Evolutionary conservation across 1,284 basidiomycete genomes (phyloP).

Genomic region (Gymnopus androsaceus): DNA sequence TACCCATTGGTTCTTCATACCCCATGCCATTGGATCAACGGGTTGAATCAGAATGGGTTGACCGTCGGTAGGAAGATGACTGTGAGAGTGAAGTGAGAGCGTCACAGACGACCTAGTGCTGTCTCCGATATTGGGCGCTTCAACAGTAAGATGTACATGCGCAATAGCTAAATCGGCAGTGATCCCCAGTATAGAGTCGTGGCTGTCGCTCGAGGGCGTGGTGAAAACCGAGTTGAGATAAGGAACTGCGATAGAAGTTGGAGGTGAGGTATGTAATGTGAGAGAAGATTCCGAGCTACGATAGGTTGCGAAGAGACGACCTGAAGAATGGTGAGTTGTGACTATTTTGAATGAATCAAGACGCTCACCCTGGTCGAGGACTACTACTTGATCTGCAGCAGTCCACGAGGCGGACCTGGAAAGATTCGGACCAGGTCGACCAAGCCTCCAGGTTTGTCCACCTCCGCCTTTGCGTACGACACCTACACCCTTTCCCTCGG

Average conservation of each 20-base stretch:
- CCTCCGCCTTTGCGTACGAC: slow-evolving; percentile 54
- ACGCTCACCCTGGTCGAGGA: slow-evolving; percentile 58
- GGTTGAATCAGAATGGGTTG: slow-evolving; percentile 65
- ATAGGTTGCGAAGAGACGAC: slow-evolving; percentile 36
- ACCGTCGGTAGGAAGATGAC: slow-evolving; percentile 49
- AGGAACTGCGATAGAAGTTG: slow-evolving; percentile 50
- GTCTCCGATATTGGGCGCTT: slow-evolving; percentile 34
- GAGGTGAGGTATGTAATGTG: slow-evolving; percentile 26
- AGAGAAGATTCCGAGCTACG: slow-evolving; percentile 33
- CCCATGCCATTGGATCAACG: slow-evolving; percentile 92
- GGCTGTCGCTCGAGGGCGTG: slow-evolving; percentile 50
- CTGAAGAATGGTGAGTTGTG: slow-evolving; percentile 19
- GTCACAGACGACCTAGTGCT: slow-evolving; percentile 28
- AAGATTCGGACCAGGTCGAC: slow-evolving; percentile 46
- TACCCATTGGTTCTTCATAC: slow-evolving; percentile 42
- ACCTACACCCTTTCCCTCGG: slow-evolving; percentile 73
- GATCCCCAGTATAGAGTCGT: slow-evolving; percentile 63
- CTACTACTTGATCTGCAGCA: slow-evolving; percentile 61
- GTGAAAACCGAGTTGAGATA: slow-evolving; percentile 61
- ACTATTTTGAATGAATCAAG: background rate
- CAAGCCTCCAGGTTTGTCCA: slow-evolving; percentile 65
- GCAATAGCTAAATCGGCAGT: slow-evolving; percentile 56
- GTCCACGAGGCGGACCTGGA: slow-evolving; percentile 49
- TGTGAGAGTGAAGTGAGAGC: slow-evolving; percentile 41
- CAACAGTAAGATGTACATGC: slow-evolving; percentile 37